Evolutionary conservation across 805 yeast species (phyloP).

Genomic region (Candida succiphila): DNA sequence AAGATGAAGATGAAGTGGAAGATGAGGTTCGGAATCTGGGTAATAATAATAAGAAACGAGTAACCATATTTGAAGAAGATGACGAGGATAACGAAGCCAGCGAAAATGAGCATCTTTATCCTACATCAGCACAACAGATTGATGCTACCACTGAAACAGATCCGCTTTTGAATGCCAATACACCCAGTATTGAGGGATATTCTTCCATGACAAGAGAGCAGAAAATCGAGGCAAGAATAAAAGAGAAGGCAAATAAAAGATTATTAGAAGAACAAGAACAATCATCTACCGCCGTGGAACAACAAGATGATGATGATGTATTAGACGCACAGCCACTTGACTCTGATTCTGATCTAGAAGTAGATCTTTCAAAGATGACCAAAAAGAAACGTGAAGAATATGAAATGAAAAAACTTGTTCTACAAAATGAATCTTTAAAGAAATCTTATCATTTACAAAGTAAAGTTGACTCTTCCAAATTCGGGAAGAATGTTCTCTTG

Average conservation of each 20-base stretch:
- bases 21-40: not conserved
- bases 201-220: constrained; percentile 15
- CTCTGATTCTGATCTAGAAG: not conserved
- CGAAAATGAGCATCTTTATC: no score
- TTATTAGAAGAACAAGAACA: constrained; percentile 7
- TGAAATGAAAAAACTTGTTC: constrained; percentile 4
- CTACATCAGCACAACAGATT: not conserved
- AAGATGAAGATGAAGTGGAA: not conserved
- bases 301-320: not conserved
- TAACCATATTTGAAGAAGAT: constrained; percentile 1
- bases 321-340: not conserved
- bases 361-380: not conserved
- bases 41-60: not conserved
- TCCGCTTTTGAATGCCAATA: no score
- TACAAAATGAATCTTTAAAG: constrained; percentile 10
- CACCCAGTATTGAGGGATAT: constrained; percentile 9
- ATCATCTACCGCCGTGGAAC: no score
- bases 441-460: constrained; percentile 5
- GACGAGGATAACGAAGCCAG: constrained; percentile 2
- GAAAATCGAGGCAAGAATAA: constrained; percentile 18
- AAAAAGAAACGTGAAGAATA: not conserved
- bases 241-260: constrained; percentile 9
- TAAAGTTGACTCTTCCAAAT: constrained; percentile 4
- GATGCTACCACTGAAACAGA: no score
- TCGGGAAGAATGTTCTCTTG: constrained; percentile 12